These are phyloP conservation scores for Fraxinus sp. DNA, from an alignment of 305 asterid species.

Conservation along the genomic window DNA sequence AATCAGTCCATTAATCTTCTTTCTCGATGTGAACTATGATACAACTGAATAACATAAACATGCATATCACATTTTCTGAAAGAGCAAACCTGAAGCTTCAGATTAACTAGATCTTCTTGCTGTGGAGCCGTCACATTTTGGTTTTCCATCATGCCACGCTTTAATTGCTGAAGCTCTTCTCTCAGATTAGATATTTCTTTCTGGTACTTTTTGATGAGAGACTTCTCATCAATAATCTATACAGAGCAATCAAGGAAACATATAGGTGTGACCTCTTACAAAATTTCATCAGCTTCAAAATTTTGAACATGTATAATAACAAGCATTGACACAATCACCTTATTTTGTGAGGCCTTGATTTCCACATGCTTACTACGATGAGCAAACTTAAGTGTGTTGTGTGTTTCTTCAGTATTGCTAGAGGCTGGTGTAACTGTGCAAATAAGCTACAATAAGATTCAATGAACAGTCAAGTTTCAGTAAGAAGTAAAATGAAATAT, in stretches of 20 bases:
- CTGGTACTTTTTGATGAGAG: conserved; percentile 83
- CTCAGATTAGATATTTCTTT: conserved; percentile 71
- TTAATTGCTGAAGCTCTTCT: conserved; percentile 74
- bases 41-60: background rate
- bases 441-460: conserved; percentile 59
- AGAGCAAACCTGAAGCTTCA: conserved; percentile 72
- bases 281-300: background rate
- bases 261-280: conserved; percentile 17
- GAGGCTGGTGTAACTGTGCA: conserved; percentile 90
- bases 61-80: conserved; percentile 1
- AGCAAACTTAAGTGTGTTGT: conserved; percentile 81
- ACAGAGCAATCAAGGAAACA: conserved; percentile 24
- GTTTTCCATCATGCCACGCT: conserved; percentile 72
- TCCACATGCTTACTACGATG: conserved; percentile 80
- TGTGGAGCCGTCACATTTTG: conserved; percentile 47
- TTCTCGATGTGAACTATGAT: conserved; percentile 1
- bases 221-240: conserved; percentile 80
- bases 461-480: conserved; percentile 28
- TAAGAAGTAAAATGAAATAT: conserved; percentile 19
- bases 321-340: conserved; percentile 39
- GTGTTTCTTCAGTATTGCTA: conserved; percentile 76
- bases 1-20: conserved; percentile 1
- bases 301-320: conserved; percentile 15
- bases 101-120: conserved; percentile 71
- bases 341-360: conserved; percentile 65